Evolutionary conservation across 257 asterid species (phyloP), one percentile per base, ranked within the genome.

Genomic region (Solanum medicagineum): DNA sequence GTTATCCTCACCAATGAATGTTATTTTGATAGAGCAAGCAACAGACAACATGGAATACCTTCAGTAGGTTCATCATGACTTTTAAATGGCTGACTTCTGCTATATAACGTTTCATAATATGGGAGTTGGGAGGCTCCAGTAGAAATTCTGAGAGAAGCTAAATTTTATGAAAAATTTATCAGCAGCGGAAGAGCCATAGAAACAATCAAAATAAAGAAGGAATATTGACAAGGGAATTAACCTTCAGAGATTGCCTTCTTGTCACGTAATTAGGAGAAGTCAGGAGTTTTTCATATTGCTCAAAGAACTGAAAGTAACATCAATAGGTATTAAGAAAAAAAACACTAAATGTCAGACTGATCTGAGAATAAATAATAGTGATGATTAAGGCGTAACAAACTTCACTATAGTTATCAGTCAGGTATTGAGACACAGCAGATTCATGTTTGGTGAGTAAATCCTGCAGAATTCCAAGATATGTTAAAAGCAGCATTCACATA

Each of bases 181-280:
- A 89, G 91, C 83, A 87, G 54, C 60, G n/a, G 81, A 90, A 88
- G 65, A 90, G 55, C 82, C 80, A 53, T 20, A 65, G 60, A 65
- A 84, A 36, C 49, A 82, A 84, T 85, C 85, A 85, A 83, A 91
- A 55, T 53, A 86, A 81, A 62, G 62, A 36, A 65, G 89, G 83
- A 53, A 73, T 80, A 85, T 60, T 77, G 42, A 85, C 80, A 63
- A 55, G 88, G 77, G 81, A 77, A 87, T 94, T 86, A 80, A 94
- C 99, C 99, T 96, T 96, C 93, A 96, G 91, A 71, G 99, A 96
- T 88, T 96, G 99, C 93, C 99, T 92, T 90, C 98, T 92, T 4
- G 98, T 96, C 83, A 96, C 99, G 62, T 96, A 96, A 89, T 96
- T 96, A 53, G 91, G 81, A 80, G 99, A 95, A 57, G 90, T 88